phyloP scores from a whole-genome alignment of 2,329 filamentous ascomycete species.

The Cytospora paraplurivora region DNA sequence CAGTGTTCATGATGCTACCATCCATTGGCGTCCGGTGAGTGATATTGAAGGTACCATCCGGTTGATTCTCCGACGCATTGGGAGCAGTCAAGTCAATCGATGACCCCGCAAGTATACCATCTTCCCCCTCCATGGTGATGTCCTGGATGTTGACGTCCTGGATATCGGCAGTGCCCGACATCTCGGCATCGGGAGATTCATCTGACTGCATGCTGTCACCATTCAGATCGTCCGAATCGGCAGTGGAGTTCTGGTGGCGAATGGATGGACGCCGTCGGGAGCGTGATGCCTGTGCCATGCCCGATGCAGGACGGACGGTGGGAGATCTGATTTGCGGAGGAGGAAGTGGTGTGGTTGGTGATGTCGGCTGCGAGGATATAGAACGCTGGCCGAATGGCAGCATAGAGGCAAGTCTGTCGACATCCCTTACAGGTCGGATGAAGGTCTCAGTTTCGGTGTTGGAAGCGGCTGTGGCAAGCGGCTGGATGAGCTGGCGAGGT shows the following conservation, averaged over 20 bases:
- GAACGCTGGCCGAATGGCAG: conserved; percentile 68
- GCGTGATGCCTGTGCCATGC: conserved; percentile 54
- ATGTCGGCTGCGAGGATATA: conserved; percentile 85
- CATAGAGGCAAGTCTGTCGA: conserved; percentile 83
- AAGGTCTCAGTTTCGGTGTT: conserved; percentile 74
- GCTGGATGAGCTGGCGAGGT: conserved; percentile 60
- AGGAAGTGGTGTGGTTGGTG: conserved; percentile 80
- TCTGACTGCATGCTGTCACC: conserved; percentile 82
- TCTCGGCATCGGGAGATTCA: conserved; percentile 73
- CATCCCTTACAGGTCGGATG: conserved; percentile 77
- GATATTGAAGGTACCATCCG: conserved; percentile 91
- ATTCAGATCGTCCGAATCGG: conserved; percentile 83
- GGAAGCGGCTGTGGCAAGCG: conserved; percentile 67
- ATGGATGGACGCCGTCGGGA: conserved; percentile 78
- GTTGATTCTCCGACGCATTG: conserved; percentile 80
- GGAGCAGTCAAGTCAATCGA: conserved; percentile 75
- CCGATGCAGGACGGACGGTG: conserved; percentile 55
- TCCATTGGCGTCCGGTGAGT: conserved; percentile 83
- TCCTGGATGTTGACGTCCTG: conserved; percentile 85
- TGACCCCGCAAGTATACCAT: conserved; percentile 75
- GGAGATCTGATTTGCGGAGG: conserved; percentile 64
- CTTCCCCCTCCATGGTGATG: conserved; percentile 76
- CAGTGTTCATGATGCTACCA: conserved; percentile 77
- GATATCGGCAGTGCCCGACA: conserved; percentile 78
- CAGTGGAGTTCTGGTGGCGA: conserved; percentile 87